These are phyloP conservation scores for Aureobasidium sp. DNA, from an alignment of 2,329 filamentous ascomycete genomes.

Conservation along the genomic window DNA sequence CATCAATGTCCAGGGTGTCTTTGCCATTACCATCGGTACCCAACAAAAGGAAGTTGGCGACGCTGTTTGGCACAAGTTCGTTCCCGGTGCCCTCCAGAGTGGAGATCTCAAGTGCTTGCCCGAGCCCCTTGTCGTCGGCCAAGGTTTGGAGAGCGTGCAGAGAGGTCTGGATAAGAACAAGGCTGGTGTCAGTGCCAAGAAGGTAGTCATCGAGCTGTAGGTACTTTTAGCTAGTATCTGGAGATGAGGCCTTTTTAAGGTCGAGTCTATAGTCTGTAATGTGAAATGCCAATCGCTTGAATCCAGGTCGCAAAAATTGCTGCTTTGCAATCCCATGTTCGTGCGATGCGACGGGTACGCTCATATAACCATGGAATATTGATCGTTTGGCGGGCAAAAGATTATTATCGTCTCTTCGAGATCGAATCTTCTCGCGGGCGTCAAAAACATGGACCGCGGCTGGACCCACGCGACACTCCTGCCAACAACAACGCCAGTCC, in stretches of 20 bases:
- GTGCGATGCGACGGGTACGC: background rate
- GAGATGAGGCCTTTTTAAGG: background rate
- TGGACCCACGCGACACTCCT: background rate
- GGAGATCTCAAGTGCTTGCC: slow-evolving; percentile 29
- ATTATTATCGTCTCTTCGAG: background rate
- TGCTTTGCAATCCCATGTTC: background rate
- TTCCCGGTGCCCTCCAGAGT: slow-evolving; percentile 27
- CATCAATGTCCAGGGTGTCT: slow-evolving; percentile 25
- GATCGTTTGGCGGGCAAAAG: too few relatives aligned
- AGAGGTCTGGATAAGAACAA: slow-evolving; percentile 32
- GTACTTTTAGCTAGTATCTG: too few relatives aligned
- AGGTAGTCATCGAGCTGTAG: slow-evolving; percentile 31
- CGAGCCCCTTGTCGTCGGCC: slow-evolving; percentile 32
- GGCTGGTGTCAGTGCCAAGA: slow-evolving; percentile 35
- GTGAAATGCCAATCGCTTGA: background rate
- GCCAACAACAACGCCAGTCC: background rate
- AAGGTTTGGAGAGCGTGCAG: slow-evolving; percentile 33
- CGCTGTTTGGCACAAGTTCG: slow-evolving; percentile 28
- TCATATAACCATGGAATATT: too few relatives aligned
- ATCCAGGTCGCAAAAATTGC: background rate
- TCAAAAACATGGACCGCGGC: background rate
- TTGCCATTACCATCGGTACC: slow-evolving; percentile 19
- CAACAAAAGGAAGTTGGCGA: slow-evolving; percentile 24
- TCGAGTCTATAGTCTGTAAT: background rate
- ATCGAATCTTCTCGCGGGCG: background rate